These are phyloP conservation scores for Falciphora oryzae DNA, from an alignment of 2,329 filamentous ascomycete species.

Conservation along the genomic window DNA sequence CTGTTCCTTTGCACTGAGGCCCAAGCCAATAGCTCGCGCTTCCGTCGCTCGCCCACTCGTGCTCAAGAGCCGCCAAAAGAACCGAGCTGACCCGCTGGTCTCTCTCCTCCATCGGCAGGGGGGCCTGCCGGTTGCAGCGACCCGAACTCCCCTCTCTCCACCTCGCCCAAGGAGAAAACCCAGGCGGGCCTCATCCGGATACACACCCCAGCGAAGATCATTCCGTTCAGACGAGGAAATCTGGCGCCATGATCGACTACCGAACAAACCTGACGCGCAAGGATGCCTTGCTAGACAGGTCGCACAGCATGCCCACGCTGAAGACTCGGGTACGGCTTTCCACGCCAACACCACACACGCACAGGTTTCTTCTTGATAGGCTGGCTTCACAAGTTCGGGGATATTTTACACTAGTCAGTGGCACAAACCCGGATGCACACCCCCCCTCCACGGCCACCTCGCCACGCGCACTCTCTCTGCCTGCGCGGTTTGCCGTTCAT, in stretches of 20 bases:
- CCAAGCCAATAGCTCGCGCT: not conserved
- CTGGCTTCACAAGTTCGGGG: not conserved
- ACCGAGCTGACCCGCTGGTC: slow-evolving; percentile 1
- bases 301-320: slow-evolving; percentile 20
- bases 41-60: not conserved
- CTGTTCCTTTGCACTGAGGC: not conserved
- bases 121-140: slow-evolving; percentile 1
- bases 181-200: slow-evolving; percentile 19
- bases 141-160: slow-evolving; percentile 9
- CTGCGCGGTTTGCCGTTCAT: not conserved
- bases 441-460: not conserved
- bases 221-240: slow-evolving; percentile 33
- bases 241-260: slow-evolving; percentile 33
- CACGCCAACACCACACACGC: not conserved
- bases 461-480: slow-evolving; percentile 1
- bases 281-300: slow-evolving; percentile 20
- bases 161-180: slow-evolving; percentile 13
- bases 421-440: not conserved
- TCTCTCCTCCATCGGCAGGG: not conserved
- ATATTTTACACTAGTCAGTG: not conserved
- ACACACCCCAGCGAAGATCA: slow-evolving; percentile 31
- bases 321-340: slow-evolving; percentile 5
- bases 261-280: slow-evolving; percentile 30
- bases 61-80: slow-evolving; percentile 1
- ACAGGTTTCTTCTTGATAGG: slow-evolving; percentile 1